A percentile compares a stretch with the other conserved stretches of the same genome.
Evolutionary conservation across 345 rosid species (phyloP).

Genomic region (Psidium guajava): DNA sequence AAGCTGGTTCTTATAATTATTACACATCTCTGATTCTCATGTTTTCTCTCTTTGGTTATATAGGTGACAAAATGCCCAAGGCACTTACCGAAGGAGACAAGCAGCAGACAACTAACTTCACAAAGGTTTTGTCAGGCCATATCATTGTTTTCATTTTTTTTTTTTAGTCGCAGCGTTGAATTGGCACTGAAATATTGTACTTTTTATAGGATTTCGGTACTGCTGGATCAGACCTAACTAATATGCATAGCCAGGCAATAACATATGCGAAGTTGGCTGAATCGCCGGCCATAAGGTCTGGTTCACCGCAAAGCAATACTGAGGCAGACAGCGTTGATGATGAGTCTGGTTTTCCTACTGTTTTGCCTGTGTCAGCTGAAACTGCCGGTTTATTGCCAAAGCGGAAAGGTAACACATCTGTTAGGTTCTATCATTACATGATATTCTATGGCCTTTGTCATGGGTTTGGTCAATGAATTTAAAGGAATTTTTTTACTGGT

Average conservation of each 20-base stretch:
- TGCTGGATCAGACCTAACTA: slow-evolving; percentile 20
- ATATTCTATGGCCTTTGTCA: not conserved
- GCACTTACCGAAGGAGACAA: not conserved
- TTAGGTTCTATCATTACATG: not conserved
- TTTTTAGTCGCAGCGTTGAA: not conserved
- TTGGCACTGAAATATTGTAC: not conserved
- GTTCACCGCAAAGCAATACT: slow-evolving; percentile 6
- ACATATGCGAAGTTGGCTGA: slow-evolving; percentile 54
- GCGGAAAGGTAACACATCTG: slow-evolving; percentile 27
- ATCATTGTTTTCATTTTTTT: not conserved
- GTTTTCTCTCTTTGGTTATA: not conserved
- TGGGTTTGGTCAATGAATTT: not conserved
- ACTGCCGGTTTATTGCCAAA: slow-evolving; percentile 65
- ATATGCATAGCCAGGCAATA: slow-evolving; percentile 64
- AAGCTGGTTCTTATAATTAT: not conserved
- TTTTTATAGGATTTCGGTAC: slow-evolving; percentile 10
- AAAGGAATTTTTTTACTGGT: not conserved
- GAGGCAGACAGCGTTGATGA: slow-evolving; percentile 14
- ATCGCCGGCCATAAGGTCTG: slow-evolving; percentile 18
- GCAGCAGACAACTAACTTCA: not conserved
- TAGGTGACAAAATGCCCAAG: not conserved
- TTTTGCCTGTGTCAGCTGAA: slow-evolving; percentile 86
- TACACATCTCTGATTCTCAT: not conserved
- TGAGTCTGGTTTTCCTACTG: slow-evolving; percentile 21
- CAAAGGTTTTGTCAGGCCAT: not conserved